Percentiles rank a stretch among this genome's conserved stretches.
Evolutionary conservation across 139 green algal species (phyloP).

Genomic region (Micromonas commoda): DNA sequence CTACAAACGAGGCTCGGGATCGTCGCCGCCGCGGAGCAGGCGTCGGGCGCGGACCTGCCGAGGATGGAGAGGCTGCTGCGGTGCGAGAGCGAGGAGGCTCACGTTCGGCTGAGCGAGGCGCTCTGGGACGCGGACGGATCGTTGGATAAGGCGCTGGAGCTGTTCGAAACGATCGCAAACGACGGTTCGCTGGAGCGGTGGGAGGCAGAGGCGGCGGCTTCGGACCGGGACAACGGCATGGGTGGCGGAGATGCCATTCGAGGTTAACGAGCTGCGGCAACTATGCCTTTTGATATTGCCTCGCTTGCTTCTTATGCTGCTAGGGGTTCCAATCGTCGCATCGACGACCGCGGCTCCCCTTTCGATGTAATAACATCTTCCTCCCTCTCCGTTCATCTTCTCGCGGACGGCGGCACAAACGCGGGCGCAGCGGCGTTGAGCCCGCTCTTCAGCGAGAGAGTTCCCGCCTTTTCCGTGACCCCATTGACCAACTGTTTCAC

Average conservation of each 20-base stretch:
- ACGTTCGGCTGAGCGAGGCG: slow-evolving; percentile 51
- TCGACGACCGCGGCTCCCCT: too few relatives aligned
- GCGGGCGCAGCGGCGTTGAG: too few relatives aligned
- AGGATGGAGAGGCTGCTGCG: slow-evolving; percentile 67
- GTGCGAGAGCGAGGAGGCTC: slow-evolving; percentile 52
- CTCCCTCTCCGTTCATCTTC: too few relatives aligned
- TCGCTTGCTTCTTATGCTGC: too few relatives aligned
- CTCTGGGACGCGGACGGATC: slow-evolving; percentile 53
- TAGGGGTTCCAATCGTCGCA: too few relatives aligned
- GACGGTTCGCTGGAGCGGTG: neutral
- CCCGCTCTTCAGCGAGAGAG: too few relatives aligned
- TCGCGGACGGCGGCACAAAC: too few relatives aligned
- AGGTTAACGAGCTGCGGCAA: too few relatives aligned
- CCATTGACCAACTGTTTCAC: too few relatives aligned
- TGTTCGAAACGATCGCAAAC: neutral
- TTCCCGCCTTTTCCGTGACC: too few relatives aligned
- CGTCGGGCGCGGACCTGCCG: slow-evolving; percentile 36
- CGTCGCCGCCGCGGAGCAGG: neutral
- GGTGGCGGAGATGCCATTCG: neutral
- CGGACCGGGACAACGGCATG: neutral
- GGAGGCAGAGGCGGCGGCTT: neutral
- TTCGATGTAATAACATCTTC: too few relatives aligned
- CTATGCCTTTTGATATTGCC: too few relatives aligned
- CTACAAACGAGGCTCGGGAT: slow-evolving; percentile 38
- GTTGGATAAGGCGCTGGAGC: neutral